phyloP scores from a whole-genome alignment of 495 filamentous ascomycete genomes.

The Penicillium verhagenii region DNA sequence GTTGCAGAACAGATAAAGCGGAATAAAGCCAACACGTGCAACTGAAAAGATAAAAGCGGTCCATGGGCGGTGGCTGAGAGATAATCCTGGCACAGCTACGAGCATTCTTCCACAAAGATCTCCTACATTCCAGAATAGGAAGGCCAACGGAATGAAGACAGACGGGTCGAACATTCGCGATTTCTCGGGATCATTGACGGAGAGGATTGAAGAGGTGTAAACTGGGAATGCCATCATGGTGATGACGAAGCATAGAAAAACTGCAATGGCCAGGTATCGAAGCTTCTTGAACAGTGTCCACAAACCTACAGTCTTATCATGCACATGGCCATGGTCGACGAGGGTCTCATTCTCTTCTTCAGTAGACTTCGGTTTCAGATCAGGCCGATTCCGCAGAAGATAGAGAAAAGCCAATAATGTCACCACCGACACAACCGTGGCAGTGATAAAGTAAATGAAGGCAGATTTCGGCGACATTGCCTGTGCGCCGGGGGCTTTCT shows the following conservation, averaged over 20 bases:
- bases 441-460: conserved; percentile 88
- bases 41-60: conserved; percentile 64
- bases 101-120: conserved; percentile 77
- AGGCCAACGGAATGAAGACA: conserved; percentile 84
- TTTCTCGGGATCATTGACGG: conserved; percentile 53
- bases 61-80: conserved; percentile 59
- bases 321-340: background rate
- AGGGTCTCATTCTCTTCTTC: conserved; percentile 17
- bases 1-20: conserved; percentile 88
- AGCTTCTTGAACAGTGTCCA: conserved; percentile 69
- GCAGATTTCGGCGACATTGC: conserved; percentile 63
- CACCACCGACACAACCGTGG: conserved; percentile 60
- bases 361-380: conserved; percentile 20
- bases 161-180: conserved; percentile 65
- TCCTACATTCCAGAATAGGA: conserved; percentile 92
- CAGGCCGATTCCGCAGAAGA: conserved; percentile 43
- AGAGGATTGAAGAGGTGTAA: conserved; percentile 79
- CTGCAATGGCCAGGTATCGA: conserved; percentile 63
- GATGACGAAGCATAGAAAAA: conserved; percentile 75
- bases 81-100: conserved; percentile 61
- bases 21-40: conserved; percentile 67
- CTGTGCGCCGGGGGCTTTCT: conserved; percentile 16
- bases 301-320: conserved; percentile 59
- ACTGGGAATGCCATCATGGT: conserved; percentile 91
- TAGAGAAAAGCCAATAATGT: conserved; percentile 61